Conservation (phyloP, 371 early-diverging fungal species). For the Mortierella polycephala region DNA sequence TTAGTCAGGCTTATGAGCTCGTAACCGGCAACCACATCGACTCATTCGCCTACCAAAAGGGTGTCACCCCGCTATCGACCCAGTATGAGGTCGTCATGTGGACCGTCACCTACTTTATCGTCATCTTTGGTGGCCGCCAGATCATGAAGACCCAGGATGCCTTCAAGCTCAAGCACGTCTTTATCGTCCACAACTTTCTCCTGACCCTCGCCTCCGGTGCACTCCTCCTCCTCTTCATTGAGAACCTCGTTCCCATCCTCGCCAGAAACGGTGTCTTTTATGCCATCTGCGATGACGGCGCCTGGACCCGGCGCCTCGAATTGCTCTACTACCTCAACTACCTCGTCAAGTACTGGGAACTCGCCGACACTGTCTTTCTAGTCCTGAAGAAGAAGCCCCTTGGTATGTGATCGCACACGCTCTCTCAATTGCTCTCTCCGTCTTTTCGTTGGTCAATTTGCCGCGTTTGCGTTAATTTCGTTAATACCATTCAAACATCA, state of each 20-base stretch:
- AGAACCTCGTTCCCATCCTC: constrained; percentile 76
- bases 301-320: constrained; percentile 81
- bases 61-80: constrained; percentile 76
- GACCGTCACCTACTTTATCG: constrained; percentile 69
- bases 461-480: not conserved
- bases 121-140: constrained; percentile 79
- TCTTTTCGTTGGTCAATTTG: not conserved
- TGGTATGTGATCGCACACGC: constrained; percentile 43
- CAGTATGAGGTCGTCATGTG: constrained; percentile 65
- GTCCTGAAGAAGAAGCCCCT: constrained; percentile 80
- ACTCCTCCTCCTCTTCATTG: constrained; percentile 73
- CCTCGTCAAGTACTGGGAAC: constrained; percentile 88
- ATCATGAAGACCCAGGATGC: constrained; percentile 72
- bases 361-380: constrained; percentile 79
- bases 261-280: constrained; percentile 73
- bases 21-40: constrained; percentile 60
- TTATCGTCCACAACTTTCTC: constrained; percentile 80
- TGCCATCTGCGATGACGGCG: constrained; percentile 73
- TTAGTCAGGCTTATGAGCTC: constrained; percentile 59
- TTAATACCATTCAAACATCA: too few species aligned
- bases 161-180: constrained; percentile 71
- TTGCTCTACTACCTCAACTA: constrained; percentile 88
- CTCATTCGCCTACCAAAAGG: constrained; percentile 67
- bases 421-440: not conserved
- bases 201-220: constrained; percentile 74